These are phyloP conservation scores for Penicillium concentricum DNA, from an alignment of 2,329 filamentous ascomycete genomes.

Conservation along the genomic window DNA sequence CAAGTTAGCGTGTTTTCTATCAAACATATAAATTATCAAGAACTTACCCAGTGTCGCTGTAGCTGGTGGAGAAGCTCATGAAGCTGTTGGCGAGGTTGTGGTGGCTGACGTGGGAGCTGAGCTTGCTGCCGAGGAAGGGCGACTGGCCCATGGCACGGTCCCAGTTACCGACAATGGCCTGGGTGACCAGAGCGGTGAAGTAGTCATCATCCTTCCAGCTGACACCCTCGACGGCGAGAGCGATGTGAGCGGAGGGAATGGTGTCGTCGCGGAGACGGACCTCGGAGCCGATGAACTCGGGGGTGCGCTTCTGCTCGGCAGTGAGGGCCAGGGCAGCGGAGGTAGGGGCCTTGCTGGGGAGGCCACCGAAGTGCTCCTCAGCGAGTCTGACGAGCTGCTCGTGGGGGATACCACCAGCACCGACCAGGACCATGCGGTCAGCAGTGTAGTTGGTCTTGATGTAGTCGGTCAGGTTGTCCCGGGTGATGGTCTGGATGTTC, in stretches of 20 bases:
- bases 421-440: constrained; percentile 98
- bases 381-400: constrained; percentile 91
- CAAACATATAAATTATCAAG: not conserved
- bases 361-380: constrained; percentile 86
- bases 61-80: constrained; percentile 99
- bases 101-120: constrained; percentile 90
- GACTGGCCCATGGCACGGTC: constrained; percentile 98
- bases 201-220: constrained; percentile 99
- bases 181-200: constrained; percentile 95
- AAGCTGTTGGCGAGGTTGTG: constrained; percentile 98
- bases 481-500: constrained; percentile 96
- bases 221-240: constrained; percentile 97
- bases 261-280: constrained; percentile 94
- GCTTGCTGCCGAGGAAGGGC: constrained; percentile 95
- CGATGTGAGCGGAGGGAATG: constrained; percentile 94
- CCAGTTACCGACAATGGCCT: constrained; percentile 99
- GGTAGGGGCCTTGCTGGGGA: constrained; percentile 73
- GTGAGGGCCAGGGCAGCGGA: constrained; percentile 69
- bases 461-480: constrained; percentile 87
- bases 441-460: constrained; percentile 99
- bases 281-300: constrained; percentile 95
- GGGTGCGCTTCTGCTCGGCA: constrained; percentile 77
- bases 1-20: constrained; percentile 23
- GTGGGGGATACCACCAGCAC: constrained; percentile 90
- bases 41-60: constrained; percentile 94